These are phyloP conservation scores for Populus simonii DNA, from an alignment of 345 rosid genomes.

Conservation along the genomic window DNA sequence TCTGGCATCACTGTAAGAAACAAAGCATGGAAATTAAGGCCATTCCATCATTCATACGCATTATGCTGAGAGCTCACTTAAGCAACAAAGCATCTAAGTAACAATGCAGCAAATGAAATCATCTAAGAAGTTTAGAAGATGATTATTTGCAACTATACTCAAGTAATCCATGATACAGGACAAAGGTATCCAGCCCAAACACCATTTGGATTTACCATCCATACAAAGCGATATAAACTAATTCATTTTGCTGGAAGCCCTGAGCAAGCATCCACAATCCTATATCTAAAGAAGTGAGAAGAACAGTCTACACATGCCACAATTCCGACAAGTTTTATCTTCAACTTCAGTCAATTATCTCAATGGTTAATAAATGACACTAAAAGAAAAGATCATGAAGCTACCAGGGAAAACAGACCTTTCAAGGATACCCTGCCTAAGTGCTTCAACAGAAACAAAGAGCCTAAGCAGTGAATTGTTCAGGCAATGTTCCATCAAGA, in stretches of 20 bases:
- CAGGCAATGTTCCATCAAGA: background rate
- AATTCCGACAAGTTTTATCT: background rate
- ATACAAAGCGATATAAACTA: background rate
- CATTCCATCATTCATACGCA: background rate
- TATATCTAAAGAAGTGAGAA: background rate
- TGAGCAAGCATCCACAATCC: background rate
- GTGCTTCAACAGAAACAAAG: slow-evolving; percentile 4
- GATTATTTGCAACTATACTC: background rate
- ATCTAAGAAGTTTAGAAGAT: background rate
- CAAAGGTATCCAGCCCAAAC: background rate
- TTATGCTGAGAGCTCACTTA: background rate
- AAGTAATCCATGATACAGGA: background rate
- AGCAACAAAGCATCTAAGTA: background rate
- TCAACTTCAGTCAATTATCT: background rate
- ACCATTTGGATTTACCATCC: slow-evolving; percentile 1
- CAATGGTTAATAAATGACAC: background rate
- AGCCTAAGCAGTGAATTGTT: background rate
- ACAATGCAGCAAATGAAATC: background rate
- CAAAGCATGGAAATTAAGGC: background rate
- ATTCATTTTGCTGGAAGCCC: background rate
- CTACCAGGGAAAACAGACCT: background rate
- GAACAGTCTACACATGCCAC: background rate
- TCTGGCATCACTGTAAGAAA: background rate
- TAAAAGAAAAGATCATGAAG: background rate
- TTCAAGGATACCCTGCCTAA: background rate